phyloP scores from a whole-genome alignment of 164 flowering plant genomes.

The Echeveria elegans region DNA sequence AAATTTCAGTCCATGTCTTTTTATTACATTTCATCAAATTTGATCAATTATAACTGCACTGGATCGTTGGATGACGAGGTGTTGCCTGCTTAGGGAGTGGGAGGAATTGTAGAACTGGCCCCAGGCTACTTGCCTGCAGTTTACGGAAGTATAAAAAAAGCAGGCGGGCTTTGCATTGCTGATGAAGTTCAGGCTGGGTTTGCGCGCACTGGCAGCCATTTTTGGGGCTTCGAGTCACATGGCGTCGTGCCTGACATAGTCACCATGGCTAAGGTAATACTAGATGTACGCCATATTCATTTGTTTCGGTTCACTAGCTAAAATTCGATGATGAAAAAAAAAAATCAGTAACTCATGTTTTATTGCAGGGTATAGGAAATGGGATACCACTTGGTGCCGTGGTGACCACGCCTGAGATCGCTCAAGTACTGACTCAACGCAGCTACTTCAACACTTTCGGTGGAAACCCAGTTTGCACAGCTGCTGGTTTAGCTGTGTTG shows the following conservation, averaged over 20 bases:
- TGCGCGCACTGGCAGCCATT: not conserved
- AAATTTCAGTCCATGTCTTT: too few species aligned
- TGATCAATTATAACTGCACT: too few species aligned
- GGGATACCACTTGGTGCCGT: not conserved
- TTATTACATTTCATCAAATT: too few species aligned
- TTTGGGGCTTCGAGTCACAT: not conserved
- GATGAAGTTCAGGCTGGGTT: not conserved
- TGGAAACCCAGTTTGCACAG: not conserved
- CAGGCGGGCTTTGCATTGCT: constrained; percentile 43
- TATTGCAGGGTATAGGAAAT: not conserved
- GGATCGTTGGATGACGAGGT: too few species aligned
- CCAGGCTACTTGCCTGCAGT: constrained; percentile 84
- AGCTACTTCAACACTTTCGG: not conserved
- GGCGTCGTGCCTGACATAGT: not conserved
- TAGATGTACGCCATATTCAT: too few species aligned
- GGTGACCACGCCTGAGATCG: not conserved
- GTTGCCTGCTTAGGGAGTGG: constrained; percentile 80
- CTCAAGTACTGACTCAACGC: not conserved
- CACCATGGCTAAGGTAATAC: constrained; percentile 59
- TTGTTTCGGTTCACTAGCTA: not conserved
- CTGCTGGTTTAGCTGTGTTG: not conserved
- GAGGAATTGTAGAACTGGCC: constrained; percentile 76
- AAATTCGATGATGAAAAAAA: not conserved
- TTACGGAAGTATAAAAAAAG: constrained; percentile 50
- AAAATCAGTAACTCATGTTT: not conserved